Evolutionary conservation across 345 rosid species (phyloP).

Genomic region (Clausena lansium): DNA sequence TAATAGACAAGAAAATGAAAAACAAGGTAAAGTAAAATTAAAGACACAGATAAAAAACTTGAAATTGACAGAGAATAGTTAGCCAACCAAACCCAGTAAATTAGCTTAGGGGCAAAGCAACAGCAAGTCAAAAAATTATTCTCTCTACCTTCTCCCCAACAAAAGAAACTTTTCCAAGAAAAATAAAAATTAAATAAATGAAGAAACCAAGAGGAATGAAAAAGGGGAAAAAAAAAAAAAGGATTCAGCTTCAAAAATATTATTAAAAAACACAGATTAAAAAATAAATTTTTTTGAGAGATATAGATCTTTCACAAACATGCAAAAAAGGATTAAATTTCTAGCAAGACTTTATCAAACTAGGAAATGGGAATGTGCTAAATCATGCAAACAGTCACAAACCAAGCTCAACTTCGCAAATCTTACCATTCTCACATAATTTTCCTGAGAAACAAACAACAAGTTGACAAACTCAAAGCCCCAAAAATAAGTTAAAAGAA

Average conservation of each 20-base stretch:
- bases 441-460: slow-evolving; percentile 4
- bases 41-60: not conserved
- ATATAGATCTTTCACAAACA: not conserved
- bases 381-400: not conserved
- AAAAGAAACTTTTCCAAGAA: not conserved
- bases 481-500: not conserved
- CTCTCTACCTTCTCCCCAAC: not conserved
- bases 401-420: not conserved
- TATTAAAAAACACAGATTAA: not conserved
- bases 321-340: not conserved
- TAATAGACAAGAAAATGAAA: not conserved
- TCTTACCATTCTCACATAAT: not conserved
- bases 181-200: no score
- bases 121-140: not conserved
- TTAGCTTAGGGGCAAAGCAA: slow-evolving; percentile 9
- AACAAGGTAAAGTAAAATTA: not conserved
- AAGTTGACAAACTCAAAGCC: not conserved
- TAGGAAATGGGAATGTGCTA: not conserved
- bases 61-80: slow-evolving; percentile 2
- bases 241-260: no score
- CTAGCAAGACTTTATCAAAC: not conserved
- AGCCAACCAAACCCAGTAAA: slow-evolving; percentile 10
- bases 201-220: no score
- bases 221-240: no score
- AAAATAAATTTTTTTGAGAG: not conserved